phyloP scores from a whole-genome alignment of 495 filamentous ascomycete species.

The Aspergillus kassunensis region DNA sequence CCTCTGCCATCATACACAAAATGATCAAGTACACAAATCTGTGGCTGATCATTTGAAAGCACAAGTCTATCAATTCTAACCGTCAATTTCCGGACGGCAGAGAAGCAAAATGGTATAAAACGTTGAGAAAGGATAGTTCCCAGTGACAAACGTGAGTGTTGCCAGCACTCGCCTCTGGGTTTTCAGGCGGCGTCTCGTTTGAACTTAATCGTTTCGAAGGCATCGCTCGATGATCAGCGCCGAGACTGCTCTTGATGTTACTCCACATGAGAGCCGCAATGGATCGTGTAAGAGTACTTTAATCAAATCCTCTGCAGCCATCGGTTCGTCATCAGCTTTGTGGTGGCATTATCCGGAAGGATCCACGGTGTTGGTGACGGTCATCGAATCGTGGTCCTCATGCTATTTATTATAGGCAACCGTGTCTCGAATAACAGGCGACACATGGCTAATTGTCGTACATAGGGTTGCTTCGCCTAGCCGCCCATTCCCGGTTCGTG shows the following conservation, averaged over 20 bases:
- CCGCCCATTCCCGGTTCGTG: slow-evolving; percentile 11
- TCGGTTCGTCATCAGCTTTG: slow-evolving; percentile 1
- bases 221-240: background rate
- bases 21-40: background rate
- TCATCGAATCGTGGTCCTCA: slow-evolving; percentile 8
- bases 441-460: slow-evolving; percentile 26
- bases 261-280: background rate
- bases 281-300: background rate
- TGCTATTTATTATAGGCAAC: slow-evolving; percentile 7
- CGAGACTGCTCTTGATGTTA: background rate
- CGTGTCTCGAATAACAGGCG: slow-evolving; percentile 18
- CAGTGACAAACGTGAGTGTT: slow-evolving; percentile 7
- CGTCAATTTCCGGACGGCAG: slow-evolving; percentile 13
- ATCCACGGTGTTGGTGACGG: slow-evolving; percentile 5
- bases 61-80: slow-evolving; percentile 10
- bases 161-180: slow-evolving; percentile 15
- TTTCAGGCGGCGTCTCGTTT: background rate
- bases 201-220: slow-evolving; percentile 5
- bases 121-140: background rate
- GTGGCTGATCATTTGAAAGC: background rate
- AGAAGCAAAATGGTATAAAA: slow-evolving; percentile 5
- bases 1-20: background rate
- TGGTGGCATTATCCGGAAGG: background rate
- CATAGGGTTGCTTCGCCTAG: slow-evolving; percentile 7
- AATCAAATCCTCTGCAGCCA: background rate